A percentile compares a stretch with the other conserved stretches of the same genome.
Conservation (phyloP, 2,329 filamentous ascomycete species). For the Thielaviopsis populi region DNA sequence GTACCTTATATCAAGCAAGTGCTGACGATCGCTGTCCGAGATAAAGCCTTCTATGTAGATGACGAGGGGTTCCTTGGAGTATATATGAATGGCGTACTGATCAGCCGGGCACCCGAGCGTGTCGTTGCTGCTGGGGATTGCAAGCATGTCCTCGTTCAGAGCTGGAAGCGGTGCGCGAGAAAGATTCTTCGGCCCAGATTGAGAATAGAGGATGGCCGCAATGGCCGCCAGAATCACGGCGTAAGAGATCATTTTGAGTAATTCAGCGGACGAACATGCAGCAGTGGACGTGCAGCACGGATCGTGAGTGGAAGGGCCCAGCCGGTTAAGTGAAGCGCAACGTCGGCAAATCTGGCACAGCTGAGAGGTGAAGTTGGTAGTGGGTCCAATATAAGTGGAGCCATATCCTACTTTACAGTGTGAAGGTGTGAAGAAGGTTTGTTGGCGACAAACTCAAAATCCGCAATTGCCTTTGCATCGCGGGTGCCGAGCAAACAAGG, state of each 20-base stretch:
- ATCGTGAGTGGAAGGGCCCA: no score
- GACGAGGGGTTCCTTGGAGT: slow-evolving; percentile 27
- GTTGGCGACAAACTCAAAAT: neutral
- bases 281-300: no score
- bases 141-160: slow-evolving; percentile 37
- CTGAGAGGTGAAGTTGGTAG: neutral
- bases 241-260: neutral
- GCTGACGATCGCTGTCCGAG: slow-evolving; percentile 27
- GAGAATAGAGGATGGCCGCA: slow-evolving; percentile 29
- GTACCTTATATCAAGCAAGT: slow-evolving; percentile 31
- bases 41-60: slow-evolving; percentile 36
- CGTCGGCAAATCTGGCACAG: neutral
- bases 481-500: neutral
- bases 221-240: slow-evolving; percentile 28
- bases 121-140: slow-evolving; percentile 29
- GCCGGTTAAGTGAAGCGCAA: neutral
- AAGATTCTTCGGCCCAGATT: slow-evolving; percentile 29
- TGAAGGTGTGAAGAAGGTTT: neutral
- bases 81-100: slow-evolving; percentile 32
- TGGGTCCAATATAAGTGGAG: neutral
- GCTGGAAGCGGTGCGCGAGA: slow-evolving; percentile 29
- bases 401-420: neutral
- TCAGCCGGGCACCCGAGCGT: slow-evolving; percentile 28
- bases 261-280: neutral
- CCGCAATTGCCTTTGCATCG: no score